A percentile compares a stretch with the other conserved stretches of the same genome.
Conservation (phyloP, 1,284 basidiomycete species). For the Leucoagaricus sp. region DNA sequence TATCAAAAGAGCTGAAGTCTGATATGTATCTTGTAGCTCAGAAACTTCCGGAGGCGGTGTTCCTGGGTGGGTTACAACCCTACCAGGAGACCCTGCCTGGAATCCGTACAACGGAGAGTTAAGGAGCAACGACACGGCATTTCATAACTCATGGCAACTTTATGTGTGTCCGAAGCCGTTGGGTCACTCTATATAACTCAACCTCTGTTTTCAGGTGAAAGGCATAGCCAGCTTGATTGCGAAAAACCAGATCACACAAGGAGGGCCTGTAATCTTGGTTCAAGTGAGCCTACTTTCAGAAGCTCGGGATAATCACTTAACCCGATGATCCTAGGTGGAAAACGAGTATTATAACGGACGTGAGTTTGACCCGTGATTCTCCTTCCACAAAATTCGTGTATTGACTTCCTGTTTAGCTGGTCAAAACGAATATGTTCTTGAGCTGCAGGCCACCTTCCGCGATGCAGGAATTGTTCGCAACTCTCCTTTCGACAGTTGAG, state of each 20-base stretch:
- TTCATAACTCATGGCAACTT: slow-evolving; percentile 2
- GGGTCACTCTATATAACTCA: not conserved
- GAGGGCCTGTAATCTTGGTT: not conserved
- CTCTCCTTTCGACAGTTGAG: not conserved
- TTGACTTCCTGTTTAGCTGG: not conserved
- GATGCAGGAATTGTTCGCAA: not conserved
- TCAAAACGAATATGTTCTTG: slow-evolving; percentile 1
- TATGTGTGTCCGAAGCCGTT: not conserved
- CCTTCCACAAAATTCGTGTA: too few species aligned
- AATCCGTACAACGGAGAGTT: slow-evolving; percentile 1
- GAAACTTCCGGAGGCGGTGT: not conserved
- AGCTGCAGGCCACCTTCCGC: not conserved
- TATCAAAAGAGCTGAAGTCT: not conserved
- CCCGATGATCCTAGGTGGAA: not conserved
- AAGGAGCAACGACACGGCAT: not conserved
- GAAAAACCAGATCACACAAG: slow-evolving; percentile 1
- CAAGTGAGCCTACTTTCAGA: not conserved
- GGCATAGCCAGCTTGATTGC: not conserved
- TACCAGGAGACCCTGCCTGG: slow-evolving; percentile 2
- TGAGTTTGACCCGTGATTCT: not conserved
- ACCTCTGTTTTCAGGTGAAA: not conserved
- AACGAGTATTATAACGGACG: slow-evolving; percentile 3
- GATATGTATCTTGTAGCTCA: not conserved
- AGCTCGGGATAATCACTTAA: not conserved
- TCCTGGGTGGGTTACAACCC: not conserved